These are phyloP conservation scores for Macadamia integrifolia DNA, from an alignment of 164 flowering plant genomes.

Conservation along the genomic window DNA sequence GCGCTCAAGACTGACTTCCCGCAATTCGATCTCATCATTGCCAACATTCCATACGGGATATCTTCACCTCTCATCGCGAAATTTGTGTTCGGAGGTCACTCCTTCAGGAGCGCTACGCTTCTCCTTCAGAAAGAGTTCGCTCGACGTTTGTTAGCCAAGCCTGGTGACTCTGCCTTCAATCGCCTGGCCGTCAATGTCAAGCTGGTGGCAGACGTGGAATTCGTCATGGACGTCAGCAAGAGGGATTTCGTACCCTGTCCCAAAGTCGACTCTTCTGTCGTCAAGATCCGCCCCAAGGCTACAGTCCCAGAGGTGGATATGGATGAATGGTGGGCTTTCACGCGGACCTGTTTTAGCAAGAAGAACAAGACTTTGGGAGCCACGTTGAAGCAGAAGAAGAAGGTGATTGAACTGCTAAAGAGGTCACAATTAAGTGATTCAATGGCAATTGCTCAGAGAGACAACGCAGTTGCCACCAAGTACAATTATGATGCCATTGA, in stretches of 20 bases:
- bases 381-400: slow-evolving; percentile 84
- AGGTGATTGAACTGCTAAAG: slow-evolving; percentile 52
- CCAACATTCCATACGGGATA: slow-evolving; percentile 84
- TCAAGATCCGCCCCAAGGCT: slow-evolving; percentile 54
- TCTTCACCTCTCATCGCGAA: slow-evolving; percentile 81
- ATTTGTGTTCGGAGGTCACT: slow-evolving; percentile 43
- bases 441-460: not conserved
- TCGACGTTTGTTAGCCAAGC: slow-evolving; percentile 65
- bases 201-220: slow-evolving; percentile 73
- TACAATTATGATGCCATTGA: not conserved
- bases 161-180: slow-evolving; percentile 79
- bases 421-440: slow-evolving; percentile 18
- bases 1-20: slow-evolving; percentile 80
- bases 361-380: slow-evolving; percentile 93
- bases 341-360: slow-evolving; percentile 71
- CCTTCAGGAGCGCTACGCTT: slow-evolving; percentile 71
- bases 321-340: slow-evolving; percentile 83
- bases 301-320: slow-evolving; percentile 60
- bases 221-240: slow-evolving; percentile 85
- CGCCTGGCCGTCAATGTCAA: slow-evolving; percentile 86
- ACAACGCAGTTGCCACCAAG: not conserved
- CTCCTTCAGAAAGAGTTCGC: slow-evolving; percentile 94
- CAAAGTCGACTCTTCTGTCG: slow-evolving; percentile 86
- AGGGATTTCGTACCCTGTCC: slow-evolving; percentile 84
- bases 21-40: slow-evolving; percentile 71